Base-by-base conservation (phyloP, 2,329 filamentous ascomycete species). In the Fusarium nisikadoi region DNA sequence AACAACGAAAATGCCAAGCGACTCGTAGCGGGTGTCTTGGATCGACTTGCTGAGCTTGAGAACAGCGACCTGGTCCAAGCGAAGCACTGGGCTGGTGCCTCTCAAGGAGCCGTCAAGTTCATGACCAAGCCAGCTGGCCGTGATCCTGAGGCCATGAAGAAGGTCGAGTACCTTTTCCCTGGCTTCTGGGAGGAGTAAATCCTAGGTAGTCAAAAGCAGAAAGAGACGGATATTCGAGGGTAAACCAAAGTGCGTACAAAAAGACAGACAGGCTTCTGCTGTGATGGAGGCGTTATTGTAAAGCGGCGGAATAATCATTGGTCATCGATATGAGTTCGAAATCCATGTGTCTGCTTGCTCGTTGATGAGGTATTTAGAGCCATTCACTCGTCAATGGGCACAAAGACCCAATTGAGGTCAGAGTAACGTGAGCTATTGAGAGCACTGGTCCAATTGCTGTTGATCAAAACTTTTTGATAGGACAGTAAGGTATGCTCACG, bases 1-100 rank as follows among this genome's bases (percentile, higher is more conserved):
- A 99, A 99, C 83, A 88, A 93, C 57, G 87, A 92, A 79, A 99
- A 98, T 79, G 96, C 96, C 38, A 92, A 92, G 81, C 87, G 91
- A 56, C 91, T 98, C 62, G 91, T 99, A 38, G 93, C 90, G 39
- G 94, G 93, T 36, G 94, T 98, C 47, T 86, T 99, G 61, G 94
- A 98, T 81, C 92, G 94, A 82, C 86, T 98, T 76, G 91, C 89
- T 76, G 91, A 93, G 80, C 88, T 93, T 66, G 92, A 95, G 79
- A 90, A 97, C 82, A 84, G 82, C 60, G 91, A 95, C 65, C 82
- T 96, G 62, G 90, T 98, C 43, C 84, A 87, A 68, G 96, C 92
- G 29, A 95, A 92, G 86, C 94, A 97, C 82, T 89, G 94, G 80
- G 91, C 91, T 78, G 94, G 93, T 19, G 87, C 88, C 39, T 90